phyloP scores from a whole-genome alignment of 2,329 filamentous ascomycete genomes.

The Cladophialophora chaetospira region DNA sequence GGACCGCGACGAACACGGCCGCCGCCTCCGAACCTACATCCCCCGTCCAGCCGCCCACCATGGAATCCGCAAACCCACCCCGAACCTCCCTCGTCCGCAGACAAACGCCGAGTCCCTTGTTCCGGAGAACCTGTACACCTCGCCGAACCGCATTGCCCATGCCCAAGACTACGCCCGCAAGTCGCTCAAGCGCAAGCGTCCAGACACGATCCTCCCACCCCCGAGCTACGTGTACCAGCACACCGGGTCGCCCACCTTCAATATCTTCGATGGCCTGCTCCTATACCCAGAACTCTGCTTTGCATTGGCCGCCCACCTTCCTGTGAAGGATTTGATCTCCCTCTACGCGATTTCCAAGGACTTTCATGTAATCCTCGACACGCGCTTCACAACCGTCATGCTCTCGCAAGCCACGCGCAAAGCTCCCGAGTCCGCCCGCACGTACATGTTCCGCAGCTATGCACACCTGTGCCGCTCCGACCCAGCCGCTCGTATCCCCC shows the following conservation, averaged over 20 bases:
- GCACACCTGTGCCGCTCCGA: constrained; percentile 60
- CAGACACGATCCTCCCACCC: constrained; percentile 25
- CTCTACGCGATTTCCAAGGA: constrained; percentile 66
- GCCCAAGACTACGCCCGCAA: constrained; percentile 20
- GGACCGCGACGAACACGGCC: constrained; percentile 20
- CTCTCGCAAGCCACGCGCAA: constrained; percentile 56
- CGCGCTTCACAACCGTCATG: constrained; percentile 61
- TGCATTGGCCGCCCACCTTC: constrained; percentile 58
- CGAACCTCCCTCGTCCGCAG: not conserved
- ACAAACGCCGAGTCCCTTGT: constrained; percentile 17
- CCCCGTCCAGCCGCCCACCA: constrained; percentile 7
- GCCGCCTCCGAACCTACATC: constrained; percentile 1
- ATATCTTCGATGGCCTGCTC: constrained; percentile 33
- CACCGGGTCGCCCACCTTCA: constrained; percentile 30
- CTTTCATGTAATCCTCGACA: constrained; percentile 63
- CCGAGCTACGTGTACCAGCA: constrained; percentile 28
- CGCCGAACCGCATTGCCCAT: constrained; percentile 24
- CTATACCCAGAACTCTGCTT: constrained; percentile 56
- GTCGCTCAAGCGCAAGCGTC: constrained; percentile 28
- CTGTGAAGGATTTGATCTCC: constrained; percentile 59
- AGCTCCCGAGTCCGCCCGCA: constrained; percentile 56
- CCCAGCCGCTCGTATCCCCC: constrained; percentile 50
- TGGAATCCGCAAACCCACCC: not conserved
- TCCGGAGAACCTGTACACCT: constrained; percentile 21
- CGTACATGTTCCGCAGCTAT: constrained; percentile 67